Percentiles rank a stretch among this genome's conserved stretches.
phyloP scores from a whole-genome alignment of 345 rosid genomes.

The Erucastrum elatum region DNA sequence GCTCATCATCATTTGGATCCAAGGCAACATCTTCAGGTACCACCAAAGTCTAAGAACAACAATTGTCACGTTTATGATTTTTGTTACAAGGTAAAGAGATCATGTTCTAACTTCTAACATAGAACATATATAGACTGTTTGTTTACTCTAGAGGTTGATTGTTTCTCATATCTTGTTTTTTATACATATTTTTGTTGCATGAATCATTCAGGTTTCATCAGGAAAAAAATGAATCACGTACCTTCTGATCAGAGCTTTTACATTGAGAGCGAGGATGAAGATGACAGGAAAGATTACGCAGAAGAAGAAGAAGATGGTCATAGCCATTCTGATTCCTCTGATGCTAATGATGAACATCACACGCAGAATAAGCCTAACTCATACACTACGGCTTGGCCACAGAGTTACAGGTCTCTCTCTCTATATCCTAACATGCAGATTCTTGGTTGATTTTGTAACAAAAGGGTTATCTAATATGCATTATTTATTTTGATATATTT shows the following conservation, averaged over 20 bases:
- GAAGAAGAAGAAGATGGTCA: conserved; percentile 36
- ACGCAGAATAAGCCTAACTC: conserved; percentile 55
- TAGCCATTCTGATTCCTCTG: conserved; percentile 64
- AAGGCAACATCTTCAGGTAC: conserved; percentile 25
- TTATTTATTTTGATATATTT: background rate
- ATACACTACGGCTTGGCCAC: conserved; percentile 87
- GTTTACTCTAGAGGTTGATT: conserved; percentile 27
- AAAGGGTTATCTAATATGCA: background rate
- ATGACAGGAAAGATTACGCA: conserved; percentile 51
- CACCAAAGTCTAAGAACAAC: conserved; percentile 2
- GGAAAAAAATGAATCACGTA: conserved; percentile 69
- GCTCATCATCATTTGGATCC: conserved; percentile 11
- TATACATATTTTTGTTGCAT: background rate
- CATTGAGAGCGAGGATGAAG: conserved; percentile 88
- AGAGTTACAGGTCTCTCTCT: conserved; percentile 72
- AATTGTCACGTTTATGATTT: conserved; percentile 8
- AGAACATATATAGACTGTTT: conserved; percentile 30
- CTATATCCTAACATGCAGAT: background rate
- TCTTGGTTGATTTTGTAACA: background rate
- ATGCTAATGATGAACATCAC: conserved; percentile 46
- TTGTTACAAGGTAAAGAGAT: background rate
- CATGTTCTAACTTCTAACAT: background rate
- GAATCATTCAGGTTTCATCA: conserved; percentile 7
- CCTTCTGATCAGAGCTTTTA: conserved; percentile 83
- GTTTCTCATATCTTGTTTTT: conserved; percentile 6